Base-by-base conservation (phyloP, 1,284 basidiomycete genomes). In the Golubevia sp. region DNA sequence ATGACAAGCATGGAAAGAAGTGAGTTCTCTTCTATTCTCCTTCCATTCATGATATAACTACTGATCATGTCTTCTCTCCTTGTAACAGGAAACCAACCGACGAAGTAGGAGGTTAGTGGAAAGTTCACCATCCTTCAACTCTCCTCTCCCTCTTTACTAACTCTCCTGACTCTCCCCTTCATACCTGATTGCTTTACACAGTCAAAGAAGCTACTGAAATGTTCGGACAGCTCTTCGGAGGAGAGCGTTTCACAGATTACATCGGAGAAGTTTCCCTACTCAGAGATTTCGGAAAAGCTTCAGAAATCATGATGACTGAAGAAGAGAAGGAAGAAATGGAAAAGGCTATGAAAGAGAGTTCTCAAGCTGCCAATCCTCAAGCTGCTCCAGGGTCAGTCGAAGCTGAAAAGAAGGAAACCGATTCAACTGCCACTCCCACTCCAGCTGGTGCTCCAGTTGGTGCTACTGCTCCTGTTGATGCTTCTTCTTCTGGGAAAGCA, bases 1-100 rank as follows among this genome's bases (percentile, higher is more conserved):
- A 99, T 80, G 94, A 99, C 85, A 95, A 94, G 86, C 91, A 97
- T 86, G 94, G 94, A 54, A 92, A 92, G 84, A 88, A 89, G 66
- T 92, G 91, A 90, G 91, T 90, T 53, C 25, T 44, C 23, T 15
- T 27, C 11, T 25, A 7, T n/a, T n/a, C n/a, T n/a, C n/a, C n/a
- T n/a, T n/a, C n/a, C n/a, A n/a, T n/a, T n/a, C n/a, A n/a, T n/a
- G n/a, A n/a, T n/a, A n/a, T n/a, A n/a, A n/a, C n/a, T n/a, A n/a
- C n/a, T n/a, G n/a, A n/a, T n/a, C n/a, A n/a, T n/a, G n/a, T n/a
- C n/a, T n/a, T n/a, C n/a, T n/a, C n/a, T 53, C 24, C 21, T 20
- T 24, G 24, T 8, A 21, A 11, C 38, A 65, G 65, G 65, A 83
- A 83, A 68, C 80, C 80, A 2, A 79, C 76, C 0, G 80, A 81